phyloP scores from a whole-genome alignment of 805 yeast genomes.

The Sugiyamaella floridensis region DNA sequence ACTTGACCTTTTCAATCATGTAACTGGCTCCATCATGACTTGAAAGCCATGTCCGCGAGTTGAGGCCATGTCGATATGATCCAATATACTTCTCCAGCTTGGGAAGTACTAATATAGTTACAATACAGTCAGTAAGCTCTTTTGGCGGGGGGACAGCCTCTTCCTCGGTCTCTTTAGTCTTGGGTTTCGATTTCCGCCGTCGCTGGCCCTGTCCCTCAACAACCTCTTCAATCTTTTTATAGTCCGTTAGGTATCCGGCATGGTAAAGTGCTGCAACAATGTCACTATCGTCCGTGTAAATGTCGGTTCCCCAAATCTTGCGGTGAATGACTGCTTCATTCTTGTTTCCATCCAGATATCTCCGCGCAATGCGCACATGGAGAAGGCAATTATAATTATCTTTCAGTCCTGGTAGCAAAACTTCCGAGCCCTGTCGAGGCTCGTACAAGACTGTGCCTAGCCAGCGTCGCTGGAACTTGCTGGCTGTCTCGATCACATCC shows the following conservation, averaged over 20 bases:
- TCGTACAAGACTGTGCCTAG: conserved; percentile 52
- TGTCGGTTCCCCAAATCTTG: conserved; percentile 84
- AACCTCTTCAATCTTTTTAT: conserved; percentile 18
- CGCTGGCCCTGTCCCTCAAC: background rate
- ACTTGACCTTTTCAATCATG: conserved; percentile 49
- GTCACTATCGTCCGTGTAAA: conserved; percentile 93
- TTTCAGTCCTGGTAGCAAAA: conserved; percentile 26
- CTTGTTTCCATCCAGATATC: conserved; percentile 34
- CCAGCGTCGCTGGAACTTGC: conserved; percentile 38
- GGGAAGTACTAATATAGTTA: conserved; percentile 61
- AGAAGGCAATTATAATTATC: conserved; percentile 35
- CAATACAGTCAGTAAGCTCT: conserved; percentile 42
- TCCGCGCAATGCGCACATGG: conserved; percentile 50
- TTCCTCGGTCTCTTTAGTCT: conserved; percentile 14
- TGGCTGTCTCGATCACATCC: conserved; percentile 37
- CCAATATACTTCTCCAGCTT: conserved; percentile 59
- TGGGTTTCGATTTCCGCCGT: conserved; percentile 20
- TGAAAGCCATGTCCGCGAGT: conserved; percentile 66
- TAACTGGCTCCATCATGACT: conserved; percentile 76
- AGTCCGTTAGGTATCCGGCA: conserved; percentile 50
- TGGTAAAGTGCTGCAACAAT: conserved; percentile 68
- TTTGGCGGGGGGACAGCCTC: background rate
- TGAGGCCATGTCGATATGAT: conserved; percentile 56
- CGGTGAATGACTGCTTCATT: conserved; percentile 39
- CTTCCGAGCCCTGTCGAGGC: conserved; percentile 14